Conservation (phyloP, 805 yeast genomes). For the Komagataella mondaviorum region DNA sequence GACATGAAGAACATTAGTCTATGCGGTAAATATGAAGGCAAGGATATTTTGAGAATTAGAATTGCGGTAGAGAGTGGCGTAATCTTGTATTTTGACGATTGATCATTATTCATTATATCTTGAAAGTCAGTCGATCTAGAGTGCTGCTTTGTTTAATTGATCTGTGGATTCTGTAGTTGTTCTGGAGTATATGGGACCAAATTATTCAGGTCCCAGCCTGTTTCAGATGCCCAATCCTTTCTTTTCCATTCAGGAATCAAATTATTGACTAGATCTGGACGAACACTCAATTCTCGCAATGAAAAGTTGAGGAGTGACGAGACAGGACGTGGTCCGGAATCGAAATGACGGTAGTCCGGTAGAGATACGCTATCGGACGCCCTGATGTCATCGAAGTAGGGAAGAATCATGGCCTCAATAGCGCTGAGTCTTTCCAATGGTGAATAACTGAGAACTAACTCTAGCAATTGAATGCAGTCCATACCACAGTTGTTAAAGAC, state of each 20-base stretch:
- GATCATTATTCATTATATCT: not conserved
- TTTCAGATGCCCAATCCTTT: slow-evolving; percentile 2
- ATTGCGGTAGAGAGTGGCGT: not conserved
- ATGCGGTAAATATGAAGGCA: not conserved
- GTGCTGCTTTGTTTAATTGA: slow-evolving; percentile 5
- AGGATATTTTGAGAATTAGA: not conserved
- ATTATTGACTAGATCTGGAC: slow-evolving; percentile 22
- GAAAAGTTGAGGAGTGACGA: slow-evolving; percentile 41
- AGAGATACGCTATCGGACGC: slow-evolving; percentile 9
- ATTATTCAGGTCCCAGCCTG: slow-evolving; percentile 15
- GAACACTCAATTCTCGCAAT: slow-evolving; percentile 34
- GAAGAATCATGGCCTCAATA: slow-evolving; percentile 33
- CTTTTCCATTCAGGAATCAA: slow-evolving; percentile 29
- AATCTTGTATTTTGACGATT: not conserved
- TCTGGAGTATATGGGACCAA: slow-evolving; percentile 27
- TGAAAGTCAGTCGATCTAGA: not conserved
- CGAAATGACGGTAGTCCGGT: slow-evolving; percentile 26
- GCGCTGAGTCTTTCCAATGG: slow-evolving; percentile 56
- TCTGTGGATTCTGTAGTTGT: slow-evolving; percentile 17
- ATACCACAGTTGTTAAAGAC: slow-evolving; percentile 46
- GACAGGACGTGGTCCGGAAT: slow-evolving; percentile 21
- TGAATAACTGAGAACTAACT: slow-evolving; percentile 48
- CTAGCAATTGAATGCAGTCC: slow-evolving; percentile 43
- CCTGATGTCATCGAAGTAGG: slow-evolving; percentile 43
- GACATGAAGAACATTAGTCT: not conserved